Evolutionary conservation across 257 asterid species (phyloP).

Genomic region (Nicotiana sylvestris): DNA sequence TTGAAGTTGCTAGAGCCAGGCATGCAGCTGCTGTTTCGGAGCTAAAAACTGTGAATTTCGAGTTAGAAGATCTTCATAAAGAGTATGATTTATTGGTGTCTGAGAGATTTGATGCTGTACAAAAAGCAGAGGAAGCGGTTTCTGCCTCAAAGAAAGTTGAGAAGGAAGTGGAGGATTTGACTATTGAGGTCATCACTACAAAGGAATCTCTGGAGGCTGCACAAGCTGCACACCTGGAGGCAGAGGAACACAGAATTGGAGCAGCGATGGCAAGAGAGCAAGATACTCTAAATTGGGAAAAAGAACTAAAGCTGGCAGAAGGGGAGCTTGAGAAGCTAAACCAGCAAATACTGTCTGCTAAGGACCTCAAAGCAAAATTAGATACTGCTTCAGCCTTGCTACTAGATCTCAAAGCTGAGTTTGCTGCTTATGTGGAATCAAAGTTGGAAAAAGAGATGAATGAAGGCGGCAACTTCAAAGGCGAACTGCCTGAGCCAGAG

Average conservation of each 20-base stretch:
- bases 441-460: constrained; percentile 31
- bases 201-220: constrained; percentile 80
- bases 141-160: constrained; percentile 59
- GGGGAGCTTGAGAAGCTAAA: constrained; percentile 58
- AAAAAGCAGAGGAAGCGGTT: constrained; percentile 64
- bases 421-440: constrained; percentile 77
- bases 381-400: constrained; percentile 54
- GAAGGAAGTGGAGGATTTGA: constrained; percentile 81
- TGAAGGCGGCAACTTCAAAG: constrained; percentile 29
- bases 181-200: constrained; percentile 68
- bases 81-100: constrained; percentile 47
- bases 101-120: constrained; percentile 56
- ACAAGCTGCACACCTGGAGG: constrained; percentile 81
- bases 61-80: constrained; percentile 52
- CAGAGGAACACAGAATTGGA: constrained; percentile 79
- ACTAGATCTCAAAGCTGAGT: constrained; percentile 56
- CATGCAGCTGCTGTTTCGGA: constrained; percentile 67
- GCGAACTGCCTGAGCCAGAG: constrained; percentile 34
- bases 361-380: constrained; percentile 58
- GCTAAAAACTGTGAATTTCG: constrained; percentile 44
- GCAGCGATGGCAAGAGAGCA: constrained; percentile 81
- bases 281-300: constrained; percentile 69
- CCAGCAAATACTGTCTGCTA: constrained; percentile 44
- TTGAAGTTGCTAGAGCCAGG: constrained; percentile 86
- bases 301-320: constrained; percentile 64